Base-by-base conservation (phyloP, 2,329 filamentous ascomycete species). In the Hypoxylon sp. region DNA sequence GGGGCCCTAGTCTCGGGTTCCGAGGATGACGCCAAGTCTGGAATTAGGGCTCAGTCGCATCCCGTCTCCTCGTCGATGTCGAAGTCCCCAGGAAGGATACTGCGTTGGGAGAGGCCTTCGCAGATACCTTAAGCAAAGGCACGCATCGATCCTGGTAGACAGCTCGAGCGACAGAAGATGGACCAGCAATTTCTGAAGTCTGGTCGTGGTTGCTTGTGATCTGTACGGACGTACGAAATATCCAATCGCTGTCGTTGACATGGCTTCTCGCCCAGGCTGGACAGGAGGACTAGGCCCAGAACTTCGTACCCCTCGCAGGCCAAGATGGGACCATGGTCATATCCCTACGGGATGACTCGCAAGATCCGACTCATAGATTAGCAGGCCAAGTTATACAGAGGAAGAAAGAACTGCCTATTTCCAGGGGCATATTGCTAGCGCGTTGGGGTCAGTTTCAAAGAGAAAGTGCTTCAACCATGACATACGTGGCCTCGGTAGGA, bases 231-330 rank as follows among this genome's bases (percentile, higher is more conserved):
- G n/a, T n/a, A n/a, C n/a, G n/a, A n/a, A n/a, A 15, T 35, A 35
- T 35, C 31, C 31, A 35, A 35, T 35, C 31, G 31, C 15, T 46
- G 11, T 35, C 15, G 31, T 15, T 35, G 31, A 35, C 31, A 35
- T 35, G 31, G 31, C 3, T 35, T 15, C n/a, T 35, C 31, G 8
- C 18, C 18, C n/a, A 35, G n/a, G 15, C 31, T 35, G 46, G 26
- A 13, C 10, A 72, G 69, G 54, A 62, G 64, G 1, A 48, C n/a
- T n/a, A 60, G n/a, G 57, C 72, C 1, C 68, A 72, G 42, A 72
- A 71, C 18, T 70, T 72, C 11, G 70, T 68, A 35, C 31, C 31
- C 31, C 15, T 35, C 31, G 31, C 31, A 35, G 31, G 31, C 31
- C 10, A 15, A 35, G 15, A 18, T 7, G 15, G n/a, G n/a, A n/a